These are phyloP conservation scores for Gracilaria domingensis DNA, from an alignment of 23 red algal genomes.

Conservation along the genomic window DNA sequence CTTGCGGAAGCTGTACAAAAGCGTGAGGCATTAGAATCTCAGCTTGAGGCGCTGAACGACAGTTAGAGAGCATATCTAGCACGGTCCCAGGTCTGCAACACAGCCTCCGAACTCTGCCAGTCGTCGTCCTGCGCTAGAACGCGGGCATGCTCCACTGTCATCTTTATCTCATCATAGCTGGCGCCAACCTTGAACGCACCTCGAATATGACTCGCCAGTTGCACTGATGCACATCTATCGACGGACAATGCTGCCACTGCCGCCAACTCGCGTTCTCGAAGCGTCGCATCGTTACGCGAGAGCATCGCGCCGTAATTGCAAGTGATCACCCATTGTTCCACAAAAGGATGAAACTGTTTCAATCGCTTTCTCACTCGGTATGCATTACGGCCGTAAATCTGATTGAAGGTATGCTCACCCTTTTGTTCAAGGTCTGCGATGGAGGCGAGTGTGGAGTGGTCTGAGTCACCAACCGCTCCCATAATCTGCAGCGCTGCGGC, in stretches of 20 bases:
- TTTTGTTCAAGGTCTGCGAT: slow-evolving; percentile 4
- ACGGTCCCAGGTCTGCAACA: slow-evolving; percentile 44
- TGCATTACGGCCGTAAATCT: slow-evolving; percentile 69
- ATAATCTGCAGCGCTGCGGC: slow-evolving; percentile 67
- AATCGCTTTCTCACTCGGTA: slow-evolving; percentile 63
- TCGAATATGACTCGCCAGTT: slow-evolving; percentile 72
- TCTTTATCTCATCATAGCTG: slow-evolving; percentile 57
- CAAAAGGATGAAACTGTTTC: slow-evolving; percentile 62
- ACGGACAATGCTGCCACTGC: slow-evolving; percentile 73
- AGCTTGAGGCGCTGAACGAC: slow-evolving; percentile 13
- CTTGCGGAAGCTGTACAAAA: slow-evolving; percentile 4
- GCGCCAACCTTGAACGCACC: slow-evolving; percentile 73
- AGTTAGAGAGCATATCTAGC: slow-evolving; percentile 62
- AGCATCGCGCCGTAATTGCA: slow-evolving; percentile 75
- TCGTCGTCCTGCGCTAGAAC: slow-evolving; percentile 35
- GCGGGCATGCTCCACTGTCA: slow-evolving; percentile 55
- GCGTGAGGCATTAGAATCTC: slow-evolving; percentile 1
- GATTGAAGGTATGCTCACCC: slow-evolving; percentile 49
- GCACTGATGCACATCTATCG: slow-evolving; percentile 49
- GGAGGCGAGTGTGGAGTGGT: neutral
- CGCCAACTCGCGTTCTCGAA: slow-evolving; percentile 83
- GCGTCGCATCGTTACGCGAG: slow-evolving; percentile 41
- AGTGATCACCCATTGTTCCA: slow-evolving; percentile 81
- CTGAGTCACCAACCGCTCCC: slow-evolving; percentile 15
- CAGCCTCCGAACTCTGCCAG: slow-evolving; percentile 51